Base-by-base conservation (phyloP, 352 stramenopile genomes). In the Pythium folliculosum region DNA sequence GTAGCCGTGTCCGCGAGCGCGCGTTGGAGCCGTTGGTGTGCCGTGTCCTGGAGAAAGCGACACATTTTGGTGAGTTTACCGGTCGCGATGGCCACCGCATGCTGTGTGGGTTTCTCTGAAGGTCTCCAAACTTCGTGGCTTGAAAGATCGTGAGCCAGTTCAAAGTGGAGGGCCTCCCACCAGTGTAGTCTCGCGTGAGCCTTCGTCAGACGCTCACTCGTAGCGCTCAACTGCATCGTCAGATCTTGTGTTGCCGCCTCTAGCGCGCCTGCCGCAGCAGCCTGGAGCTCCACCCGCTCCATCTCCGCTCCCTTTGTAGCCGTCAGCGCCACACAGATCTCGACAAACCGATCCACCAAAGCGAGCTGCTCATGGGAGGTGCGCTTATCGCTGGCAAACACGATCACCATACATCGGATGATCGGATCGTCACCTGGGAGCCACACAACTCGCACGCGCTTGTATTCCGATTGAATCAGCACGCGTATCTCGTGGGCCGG, bases 121-220 rank as follows among this genome's bases (percentile, higher is more conserved):
- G 12, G 10, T 43, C 32, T 49, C 67, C 67, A 73, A 1, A 73
- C 37, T 5, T 62, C 40, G 23, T 73, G 50, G 5, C 43, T 16
- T 0, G 54, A 1, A 1, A 73, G 32, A 22, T 73, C 60, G 1
- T 55, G 47, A 21, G 13, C 50, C 1, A 73, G 37, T 12, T n/a
- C 9, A 16, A 5, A 7, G 7, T 47, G 50, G 8, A 73, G 45
- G 16, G 37, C 49, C 25, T 37, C 40, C 17, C 12, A 30, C 52
- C 52, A 59, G 8, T 13, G 4, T 6, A 30, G 13, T 13, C 35
- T 32, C 5, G 9, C 19, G 43, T 62, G 25, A 0, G 19, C 35
- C 14, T 49, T n/a, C 5, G 7, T 32, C 2, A 59, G 13, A 2
- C 32, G 23, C 21, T 62, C 17, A 13, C 22, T 32, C 3, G 40